Percentiles rank a stretch among this genome's conserved stretches.
These are phyloP conservation scores for Avena sativa DNA, from an alignment of 176 grass and related monocot species.

Conservation along the genomic window DNA sequence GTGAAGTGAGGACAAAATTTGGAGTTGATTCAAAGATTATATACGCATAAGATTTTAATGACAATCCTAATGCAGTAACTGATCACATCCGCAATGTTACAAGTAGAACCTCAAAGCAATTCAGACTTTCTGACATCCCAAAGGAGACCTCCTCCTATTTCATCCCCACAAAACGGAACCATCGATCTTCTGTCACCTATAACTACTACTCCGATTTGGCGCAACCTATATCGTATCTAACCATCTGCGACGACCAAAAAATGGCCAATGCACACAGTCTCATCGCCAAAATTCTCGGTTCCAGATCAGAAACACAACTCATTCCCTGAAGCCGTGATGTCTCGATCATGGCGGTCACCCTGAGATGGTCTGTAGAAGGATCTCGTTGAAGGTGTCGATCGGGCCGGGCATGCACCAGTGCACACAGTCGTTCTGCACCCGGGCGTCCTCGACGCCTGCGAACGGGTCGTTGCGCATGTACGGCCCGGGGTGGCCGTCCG, in stretches of 20 bases:
- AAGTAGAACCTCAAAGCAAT: neutral
- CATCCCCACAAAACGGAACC: neutral
- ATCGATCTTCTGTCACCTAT: neutral
- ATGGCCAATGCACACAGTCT: neutral
- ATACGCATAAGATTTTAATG: neutral
- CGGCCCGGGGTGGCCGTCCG: conserved; percentile 81
- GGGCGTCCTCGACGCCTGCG: conserved; percentile 26
- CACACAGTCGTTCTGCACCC: conserved; percentile 91
- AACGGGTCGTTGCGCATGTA: conserved; percentile 81
- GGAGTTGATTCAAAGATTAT: too few species aligned
- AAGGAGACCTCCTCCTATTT: neutral
- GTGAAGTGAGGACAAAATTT: too few species aligned
- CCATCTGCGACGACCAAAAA: neutral
- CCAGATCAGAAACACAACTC: neutral
- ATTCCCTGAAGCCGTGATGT: neutral
- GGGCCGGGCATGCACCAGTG: conserved; percentile 90
- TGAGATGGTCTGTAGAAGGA: conserved; percentile 53
- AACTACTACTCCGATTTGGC: neutral
- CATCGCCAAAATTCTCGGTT: neutral
- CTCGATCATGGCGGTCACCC: conserved; percentile 7
- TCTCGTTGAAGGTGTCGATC: conserved; percentile 82
- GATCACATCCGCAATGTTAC: neutral
- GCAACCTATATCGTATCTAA: neutral
- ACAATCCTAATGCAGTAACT: neutral
- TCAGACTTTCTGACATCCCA: neutral